phyloP scores from a whole-genome alignment of 331 rosid species.

The Quercus lobata region DNA sequence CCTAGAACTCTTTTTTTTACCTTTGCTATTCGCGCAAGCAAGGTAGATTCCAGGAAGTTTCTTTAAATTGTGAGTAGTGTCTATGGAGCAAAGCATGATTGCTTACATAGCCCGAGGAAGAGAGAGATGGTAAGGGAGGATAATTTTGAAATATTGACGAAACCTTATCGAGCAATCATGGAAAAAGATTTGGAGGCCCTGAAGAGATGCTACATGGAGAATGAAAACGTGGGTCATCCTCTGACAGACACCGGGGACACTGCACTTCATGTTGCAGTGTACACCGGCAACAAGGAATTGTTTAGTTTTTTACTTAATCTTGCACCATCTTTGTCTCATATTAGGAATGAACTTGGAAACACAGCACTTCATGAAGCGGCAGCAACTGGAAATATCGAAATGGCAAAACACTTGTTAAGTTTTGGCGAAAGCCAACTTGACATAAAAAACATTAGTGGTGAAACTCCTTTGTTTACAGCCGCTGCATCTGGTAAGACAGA shows the following conservation, averaged over 20 bases:
- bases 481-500: background rate
- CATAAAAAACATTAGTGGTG: background rate
- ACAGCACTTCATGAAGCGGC: background rate
- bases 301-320: no score
- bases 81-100: background rate
- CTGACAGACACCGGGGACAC: background rate
- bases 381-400: background rate
- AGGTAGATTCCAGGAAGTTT: background rate
- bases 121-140: background rate
- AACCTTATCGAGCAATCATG: background rate
- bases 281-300: background rate
- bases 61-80: background rate
- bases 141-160: background rate
- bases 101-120: background rate
- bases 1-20: background rate
- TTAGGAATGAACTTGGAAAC: background rate
- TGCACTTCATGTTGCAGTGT: background rate
- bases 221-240: background rate
- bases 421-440: background rate
- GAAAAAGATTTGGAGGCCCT: background rate
- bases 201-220: accelerated
- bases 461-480: background rate
- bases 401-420: background rate
- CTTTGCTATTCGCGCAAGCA: background rate
- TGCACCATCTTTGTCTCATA: no score